Conservation (phyloP, 2,329 filamentous ascomycete species). For the Hypoxylon sp. region DNA sequence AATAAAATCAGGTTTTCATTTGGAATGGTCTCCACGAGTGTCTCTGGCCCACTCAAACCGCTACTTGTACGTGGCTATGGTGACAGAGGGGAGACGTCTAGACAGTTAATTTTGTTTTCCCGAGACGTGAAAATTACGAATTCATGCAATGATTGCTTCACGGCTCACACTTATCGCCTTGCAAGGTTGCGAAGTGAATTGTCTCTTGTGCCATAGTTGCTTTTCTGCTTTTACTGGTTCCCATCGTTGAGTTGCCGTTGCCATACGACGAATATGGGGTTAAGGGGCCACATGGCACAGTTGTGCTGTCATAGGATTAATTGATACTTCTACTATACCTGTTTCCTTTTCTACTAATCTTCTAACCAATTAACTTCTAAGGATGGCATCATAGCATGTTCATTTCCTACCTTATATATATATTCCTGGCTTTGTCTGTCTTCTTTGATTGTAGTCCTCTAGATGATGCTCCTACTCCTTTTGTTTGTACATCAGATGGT, state of each 20-base stretch:
- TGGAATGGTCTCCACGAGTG: slow-evolving; percentile 52
- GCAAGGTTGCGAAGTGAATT: slow-evolving; percentile 26
- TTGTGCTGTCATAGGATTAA: background rate
- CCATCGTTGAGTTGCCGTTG: background rate
- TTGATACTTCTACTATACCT: background rate
- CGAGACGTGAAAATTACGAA: slow-evolving; percentile 51
- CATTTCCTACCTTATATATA: background rate
- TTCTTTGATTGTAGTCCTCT: background rate
- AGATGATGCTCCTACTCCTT: background rate
- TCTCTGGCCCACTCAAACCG: slow-evolving; percentile 38
- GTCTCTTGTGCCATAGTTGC: background rate
- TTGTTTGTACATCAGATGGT: background rate
- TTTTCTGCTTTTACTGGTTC: background rate
- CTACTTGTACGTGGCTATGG: slow-evolving; percentile 44
- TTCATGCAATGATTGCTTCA: slow-evolving; percentile 50
- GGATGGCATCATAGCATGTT: background rate
- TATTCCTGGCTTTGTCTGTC: background rate
- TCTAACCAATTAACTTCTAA: background rate
- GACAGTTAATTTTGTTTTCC: slow-evolving; percentile 55
- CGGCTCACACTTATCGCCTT: slow-evolving; percentile 23
- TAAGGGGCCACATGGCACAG: background rate
- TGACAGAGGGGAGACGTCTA: slow-evolving; percentile 52
- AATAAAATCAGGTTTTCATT: slow-evolving; percentile 58
- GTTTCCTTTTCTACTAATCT: background rate
- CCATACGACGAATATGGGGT: background rate